Percentiles rank a stretch among this genome's conserved stretches.
Conservation (phyloP, 208 protist species). For the Leishmania turanica region DNA sequence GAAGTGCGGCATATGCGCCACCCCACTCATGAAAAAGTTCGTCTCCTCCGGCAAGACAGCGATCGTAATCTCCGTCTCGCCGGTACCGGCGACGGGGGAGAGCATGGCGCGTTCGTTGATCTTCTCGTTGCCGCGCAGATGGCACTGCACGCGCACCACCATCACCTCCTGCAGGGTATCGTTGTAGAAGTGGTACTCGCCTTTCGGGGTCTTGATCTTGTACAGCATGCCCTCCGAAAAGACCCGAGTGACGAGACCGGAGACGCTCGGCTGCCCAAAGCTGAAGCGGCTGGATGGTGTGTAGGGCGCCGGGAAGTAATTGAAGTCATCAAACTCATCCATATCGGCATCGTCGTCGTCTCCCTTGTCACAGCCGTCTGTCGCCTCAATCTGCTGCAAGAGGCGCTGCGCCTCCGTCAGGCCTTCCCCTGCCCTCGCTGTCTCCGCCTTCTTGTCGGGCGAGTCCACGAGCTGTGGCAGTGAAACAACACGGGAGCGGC, state of each 20-base stretch:
- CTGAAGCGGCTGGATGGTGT: constrained; percentile 31
- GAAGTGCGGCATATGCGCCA: constrained; percentile 34
- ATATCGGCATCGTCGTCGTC: constrained; percentile 14
- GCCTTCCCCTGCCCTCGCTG: not conserved
- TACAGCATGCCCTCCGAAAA: constrained; percentile 58
- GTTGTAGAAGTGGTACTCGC: constrained; percentile 73
- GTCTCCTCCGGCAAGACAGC: constrained; percentile 64
- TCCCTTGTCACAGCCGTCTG: constrained; percentile 4
- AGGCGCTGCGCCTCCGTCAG: constrained; percentile 6
- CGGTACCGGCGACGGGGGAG: constrained; percentile 17
- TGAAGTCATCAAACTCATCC: constrained; percentile 67
- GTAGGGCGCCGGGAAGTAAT: constrained; percentile 35
- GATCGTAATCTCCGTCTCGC: constrained; percentile 40
- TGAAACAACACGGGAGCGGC: not conserved
- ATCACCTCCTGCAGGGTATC: constrained; percentile 71
- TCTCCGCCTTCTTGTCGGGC: not conserved
- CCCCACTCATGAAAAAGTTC: constrained; percentile 43
- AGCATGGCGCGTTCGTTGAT: constrained; percentile 43
- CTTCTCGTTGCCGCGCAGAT: constrained; percentile 37
- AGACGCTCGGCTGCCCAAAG: constrained; percentile 38
- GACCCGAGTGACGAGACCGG: constrained; percentile 30
- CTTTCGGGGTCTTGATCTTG: constrained; percentile 39
- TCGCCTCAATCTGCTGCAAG: not conserved
- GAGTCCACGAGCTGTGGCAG: constrained; percentile 1
- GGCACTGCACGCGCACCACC: constrained; percentile 45